These are phyloP conservation scores for Chalciporus sp. DNA, from an alignment of 1,284 basidiomycete species.

Conservation along the genomic window DNA sequence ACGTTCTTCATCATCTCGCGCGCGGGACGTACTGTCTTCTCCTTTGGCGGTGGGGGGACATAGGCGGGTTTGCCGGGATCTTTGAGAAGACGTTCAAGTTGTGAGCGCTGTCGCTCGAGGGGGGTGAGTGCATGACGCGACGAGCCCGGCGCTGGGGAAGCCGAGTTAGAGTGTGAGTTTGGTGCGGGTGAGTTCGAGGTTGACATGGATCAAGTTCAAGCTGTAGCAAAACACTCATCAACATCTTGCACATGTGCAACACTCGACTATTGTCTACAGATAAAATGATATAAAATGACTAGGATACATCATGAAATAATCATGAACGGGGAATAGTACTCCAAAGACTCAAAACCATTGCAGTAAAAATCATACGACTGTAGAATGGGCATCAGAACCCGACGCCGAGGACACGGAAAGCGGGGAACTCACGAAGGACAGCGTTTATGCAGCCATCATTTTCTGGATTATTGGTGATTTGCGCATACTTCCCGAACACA, in stretches of 20 bases:
- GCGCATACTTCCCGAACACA: conserved; percentile 91
- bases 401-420: not conserved
- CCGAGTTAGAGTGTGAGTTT: conserved; percentile 28
- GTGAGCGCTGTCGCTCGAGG: conserved; percentile 71
- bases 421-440: conserved; percentile 69
- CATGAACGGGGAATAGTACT: not conserved
- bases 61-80: conserved; percentile 82
- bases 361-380: conserved; percentile 25
- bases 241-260: conserved; percentile 12
- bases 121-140: conserved; percentile 72
- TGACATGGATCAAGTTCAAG: conserved; percentile 28
- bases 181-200: conserved; percentile 29
- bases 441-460: conserved; percentile 97
- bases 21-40: conserved; percentile 77
- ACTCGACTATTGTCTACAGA: conserved; percentile 9
- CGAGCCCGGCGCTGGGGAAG: conserved; percentile 33
- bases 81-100: conserved; percentile 85
- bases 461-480: conserved; percentile 96
- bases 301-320: conserved; percentile 13
- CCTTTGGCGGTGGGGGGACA: conserved; percentile 74
- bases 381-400: conserved; percentile 7
- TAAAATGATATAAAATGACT: not conserved
- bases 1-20: conserved; percentile 99
- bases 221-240: conserved; percentile 20
- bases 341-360: not conserved